Percentiles rank a stretch among this genome's conserved stretches.
Evolutionary conservation across 2,329 filamentous ascomycete genomes (phyloP).

Genomic region (Metarhizium anisopliae): DNA sequence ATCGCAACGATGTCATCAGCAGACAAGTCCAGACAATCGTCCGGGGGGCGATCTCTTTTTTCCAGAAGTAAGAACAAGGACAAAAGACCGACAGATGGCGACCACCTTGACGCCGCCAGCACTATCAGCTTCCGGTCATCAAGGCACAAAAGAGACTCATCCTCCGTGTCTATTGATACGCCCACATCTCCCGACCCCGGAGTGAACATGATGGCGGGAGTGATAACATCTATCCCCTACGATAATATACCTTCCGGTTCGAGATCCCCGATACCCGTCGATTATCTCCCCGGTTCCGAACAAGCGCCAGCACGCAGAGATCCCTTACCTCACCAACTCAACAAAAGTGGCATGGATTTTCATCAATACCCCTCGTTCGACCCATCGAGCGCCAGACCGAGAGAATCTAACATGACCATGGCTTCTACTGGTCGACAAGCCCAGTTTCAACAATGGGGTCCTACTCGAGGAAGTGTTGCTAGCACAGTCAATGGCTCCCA

Average conservation of each 20-base stretch:
- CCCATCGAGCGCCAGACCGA: conserved; percentile 28
- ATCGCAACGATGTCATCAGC: conserved; percentile 47
- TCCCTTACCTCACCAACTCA: conserved; percentile 73
- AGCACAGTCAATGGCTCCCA: conserved; percentile 41
- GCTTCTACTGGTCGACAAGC: conserved; percentile 60
- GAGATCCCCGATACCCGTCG: conserved; percentile 61
- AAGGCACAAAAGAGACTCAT: conserved; percentile 66
- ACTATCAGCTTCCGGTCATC: conserved; percentile 60
- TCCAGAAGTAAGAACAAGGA: conserved; percentile 77
- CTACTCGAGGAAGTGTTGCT: conserved; percentile 42
- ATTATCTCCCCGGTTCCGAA: conserved; percentile 62
- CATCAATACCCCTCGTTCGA: conserved; percentile 81
- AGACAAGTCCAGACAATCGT: conserved; percentile 76
- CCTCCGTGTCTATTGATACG: conserved; percentile 61
- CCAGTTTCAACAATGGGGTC: conserved; percentile 71
- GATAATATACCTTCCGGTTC: conserved; percentile 58
- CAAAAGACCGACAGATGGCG: conserved; percentile 51
- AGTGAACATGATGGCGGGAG: conserved; percentile 67
- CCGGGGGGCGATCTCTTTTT: conserved; percentile 71
- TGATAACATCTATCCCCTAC: conserved; percentile 84
- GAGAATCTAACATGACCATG: conserved; percentile 49
- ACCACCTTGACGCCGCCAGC: conserved; percentile 50
- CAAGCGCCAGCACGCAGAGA: conserved; percentile 57
- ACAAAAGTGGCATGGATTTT: conserved; percentile 68
- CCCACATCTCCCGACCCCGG: conserved; percentile 55